phyloP scores from a whole-genome alignment of 2,329 filamentous ascomycete species.

The Alternaria sp. region DNA sequence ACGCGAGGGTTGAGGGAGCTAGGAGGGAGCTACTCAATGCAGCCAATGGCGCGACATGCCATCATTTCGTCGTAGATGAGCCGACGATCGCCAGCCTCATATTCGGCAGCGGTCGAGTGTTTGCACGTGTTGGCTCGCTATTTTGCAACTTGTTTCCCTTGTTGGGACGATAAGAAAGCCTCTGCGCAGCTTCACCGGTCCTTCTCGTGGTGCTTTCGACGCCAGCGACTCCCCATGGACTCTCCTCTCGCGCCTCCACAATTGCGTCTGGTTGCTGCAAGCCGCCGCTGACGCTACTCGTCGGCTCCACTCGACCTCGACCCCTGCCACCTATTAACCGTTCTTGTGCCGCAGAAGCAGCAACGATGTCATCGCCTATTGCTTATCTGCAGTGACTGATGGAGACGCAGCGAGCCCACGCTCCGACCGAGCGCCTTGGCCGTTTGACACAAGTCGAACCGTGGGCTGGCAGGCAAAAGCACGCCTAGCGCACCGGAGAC shows the following conservation, averaged over 20 bases:
- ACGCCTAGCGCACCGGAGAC: conserved; percentile 18
- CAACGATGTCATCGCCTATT: conserved; percentile 28
- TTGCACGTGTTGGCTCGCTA: neutral
- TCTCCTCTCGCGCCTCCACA: conserved; percentile 11
- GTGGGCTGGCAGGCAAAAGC: conserved; percentile 7
- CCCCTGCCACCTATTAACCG: conserved; percentile 22
- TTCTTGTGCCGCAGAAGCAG: conserved; percentile 16
- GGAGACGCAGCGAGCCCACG: conserved; percentile 19
- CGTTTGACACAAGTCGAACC: conserved; percentile 4
- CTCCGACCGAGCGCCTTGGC: conserved; percentile 4
- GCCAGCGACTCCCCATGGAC: neutral
- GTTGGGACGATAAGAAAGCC: neutral
- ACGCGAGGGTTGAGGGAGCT: conserved; percentile 18
- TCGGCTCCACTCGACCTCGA: conserved; percentile 22
- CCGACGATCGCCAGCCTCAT: conserved; percentile 9
- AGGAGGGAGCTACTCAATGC: conserved; percentile 16
- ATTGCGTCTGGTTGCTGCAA: conserved; percentile 16
- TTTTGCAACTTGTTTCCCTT: neutral
- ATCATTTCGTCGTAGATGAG: conserved; percentile 14
- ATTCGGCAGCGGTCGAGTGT: neutral
- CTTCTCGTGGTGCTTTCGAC: neutral
- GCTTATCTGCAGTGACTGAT: conserved; percentile 30
- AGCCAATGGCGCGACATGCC: conserved; percentile 21
- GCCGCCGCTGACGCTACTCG: conserved; percentile 30
- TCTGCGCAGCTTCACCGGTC: conserved; percentile 1